A percentile compares a stretch with the other conserved stretches of the same genome.
Conservation (phyloP, 352 stramenopile genomes). For the Phytophthora nicotianae region DNA sequence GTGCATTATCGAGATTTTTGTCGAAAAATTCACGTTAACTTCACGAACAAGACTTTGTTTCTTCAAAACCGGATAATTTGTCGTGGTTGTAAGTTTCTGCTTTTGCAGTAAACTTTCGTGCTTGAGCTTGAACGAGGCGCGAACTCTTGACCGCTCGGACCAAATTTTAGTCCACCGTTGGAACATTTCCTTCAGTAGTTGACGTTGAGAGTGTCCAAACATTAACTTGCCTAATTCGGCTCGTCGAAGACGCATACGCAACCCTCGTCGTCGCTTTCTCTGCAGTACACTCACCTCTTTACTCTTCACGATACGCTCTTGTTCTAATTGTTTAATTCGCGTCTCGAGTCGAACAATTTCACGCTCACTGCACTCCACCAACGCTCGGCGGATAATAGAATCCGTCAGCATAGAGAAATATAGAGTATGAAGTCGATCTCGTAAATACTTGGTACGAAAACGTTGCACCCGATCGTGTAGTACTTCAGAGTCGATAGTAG, state of each 20-base stretch:
- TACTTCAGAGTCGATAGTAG: conserved; percentile 72
- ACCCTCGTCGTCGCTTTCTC: conserved; percentile 48
- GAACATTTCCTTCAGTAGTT: conserved; percentile 53
- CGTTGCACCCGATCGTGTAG: conserved; percentile 68
- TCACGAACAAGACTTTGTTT: conserved; percentile 18
- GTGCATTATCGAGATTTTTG: conserved; percentile 60
- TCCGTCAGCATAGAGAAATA: conserved; percentile 74
- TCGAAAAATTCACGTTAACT: conserved; percentile 22
- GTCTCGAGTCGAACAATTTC: conserved; percentile 46
- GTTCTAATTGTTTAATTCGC: conserved; percentile 37
- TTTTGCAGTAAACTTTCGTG: conserved; percentile 65
- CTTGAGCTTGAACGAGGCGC: conserved; percentile 71
- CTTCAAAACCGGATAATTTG: conserved; percentile 22
- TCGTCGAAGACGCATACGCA: conserved; percentile 50
- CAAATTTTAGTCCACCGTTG: conserved; percentile 67
- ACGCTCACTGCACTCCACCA: conserved; percentile 52
- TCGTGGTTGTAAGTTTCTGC: conserved; percentile 35
- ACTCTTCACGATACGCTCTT: conserved; percentile 54
- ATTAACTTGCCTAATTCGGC: conserved; percentile 58
- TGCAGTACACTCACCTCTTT: conserved; percentile 58
- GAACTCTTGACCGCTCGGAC: conserved; percentile 58
- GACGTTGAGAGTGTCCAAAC: conserved; percentile 47
- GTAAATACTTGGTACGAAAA: conserved; percentile 66
- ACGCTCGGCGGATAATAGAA: conserved; percentile 50
- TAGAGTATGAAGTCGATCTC: conserved; percentile 51